Base-by-base conservation (phyloP, 495 filamentous ascomycete genomes). In the Mytilinidion resinicola region DNA sequence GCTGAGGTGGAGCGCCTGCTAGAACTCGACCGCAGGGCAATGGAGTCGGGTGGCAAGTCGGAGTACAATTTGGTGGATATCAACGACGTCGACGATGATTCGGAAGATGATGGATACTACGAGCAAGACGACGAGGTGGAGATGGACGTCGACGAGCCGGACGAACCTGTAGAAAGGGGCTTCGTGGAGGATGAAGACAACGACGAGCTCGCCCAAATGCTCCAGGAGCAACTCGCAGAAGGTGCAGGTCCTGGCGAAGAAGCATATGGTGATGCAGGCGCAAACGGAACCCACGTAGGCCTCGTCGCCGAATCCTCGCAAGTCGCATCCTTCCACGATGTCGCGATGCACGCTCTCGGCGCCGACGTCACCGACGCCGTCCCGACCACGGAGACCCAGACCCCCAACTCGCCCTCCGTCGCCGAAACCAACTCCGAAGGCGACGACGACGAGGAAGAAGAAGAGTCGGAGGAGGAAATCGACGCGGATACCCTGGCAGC, bases 1-100 rank as follows among this genome's bases (percentile, higher is more conserved):
- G 82, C 81, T 15, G 84, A 86, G 36, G 91, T 96, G 0, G 82
- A 92, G 48, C 79, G 86, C 36, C 70, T 97, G 34, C 77, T 96
- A 17, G 75, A 79, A 1, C 80, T 82, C 14, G 93, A 98, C 64
- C 71, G 78, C 36, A 62, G 70, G 30, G 82, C 77, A 17, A 50
- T 48, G 19, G 73, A 80, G n/a, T 78, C 76, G 4, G 73, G 75
- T 34, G 72, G 63, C 55, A 78, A 36, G 15, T 47, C 80, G 4
- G 75, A 73, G 43, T 87, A 80, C 54, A 81, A 86, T 51, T 74
- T 89, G 49, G 63, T 93, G 12, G 89, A 93, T 50, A 78, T 75
- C 0, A 76, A 78, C 3, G 70, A 76, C 21, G 69, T 75, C 38
- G 72, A 75, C 12, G 67, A 69, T 20, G 78, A 84, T 43, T 77